phyloP scores from a whole-genome alignment of 1,284 basidiomycete species.

The Leccinum pachyderme region DNA sequence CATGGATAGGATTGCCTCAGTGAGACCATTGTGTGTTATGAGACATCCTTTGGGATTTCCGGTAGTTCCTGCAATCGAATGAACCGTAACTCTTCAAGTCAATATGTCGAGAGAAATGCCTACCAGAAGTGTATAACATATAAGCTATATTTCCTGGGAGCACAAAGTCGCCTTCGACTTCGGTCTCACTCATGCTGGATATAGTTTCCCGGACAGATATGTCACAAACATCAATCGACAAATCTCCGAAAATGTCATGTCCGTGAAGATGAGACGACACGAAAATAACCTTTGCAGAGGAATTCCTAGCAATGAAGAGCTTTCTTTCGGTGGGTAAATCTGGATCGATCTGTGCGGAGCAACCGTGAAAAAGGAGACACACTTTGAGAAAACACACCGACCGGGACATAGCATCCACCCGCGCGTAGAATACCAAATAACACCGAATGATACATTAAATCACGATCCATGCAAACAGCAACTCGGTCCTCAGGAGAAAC shows the following conservation, averaged over 20 bases:
- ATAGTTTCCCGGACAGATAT: slow-evolving; percentile 28
- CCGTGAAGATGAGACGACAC: slow-evolving; percentile 32
- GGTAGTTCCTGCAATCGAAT: slow-evolving; percentile 43
- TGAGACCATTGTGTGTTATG: slow-evolving; percentile 45
- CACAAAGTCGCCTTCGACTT: slow-evolving; percentile 29
- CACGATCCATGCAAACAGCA: slow-evolving; percentile 48
- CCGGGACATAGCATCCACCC: slow-evolving; percentile 56
- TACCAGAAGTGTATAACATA: slow-evolving; percentile 54
- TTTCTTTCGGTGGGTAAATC: slow-evolving; percentile 51
- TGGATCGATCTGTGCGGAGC: slow-evolving; percentile 44
- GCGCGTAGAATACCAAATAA: slow-evolving; percentile 49
- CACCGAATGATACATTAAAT: slow-evolving; percentile 44
- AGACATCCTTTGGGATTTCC: slow-evolving; percentile 58
- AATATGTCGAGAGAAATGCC: not conserved
- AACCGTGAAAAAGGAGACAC: slow-evolving; percentile 1
- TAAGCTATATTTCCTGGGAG: slow-evolving; percentile 42
- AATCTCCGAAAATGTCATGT: slow-evolving; percentile 32
- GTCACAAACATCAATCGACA: slow-evolving; percentile 34
- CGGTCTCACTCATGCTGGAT: slow-evolving; percentile 27
- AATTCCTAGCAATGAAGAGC: slow-evolving; percentile 46
- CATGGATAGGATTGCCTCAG: slow-evolving; percentile 44
- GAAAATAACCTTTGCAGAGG: slow-evolving; percentile 43
- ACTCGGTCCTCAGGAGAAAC: slow-evolving; percentile 44
- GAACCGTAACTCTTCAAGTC: not conserved
- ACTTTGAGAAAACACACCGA: slow-evolving; percentile 33